Evolutionary conservation across 768 basidiomycete genomes (phyloP), one percentile per base, ranked within the genome.

Genomic region (Suillus lakei): DNA sequence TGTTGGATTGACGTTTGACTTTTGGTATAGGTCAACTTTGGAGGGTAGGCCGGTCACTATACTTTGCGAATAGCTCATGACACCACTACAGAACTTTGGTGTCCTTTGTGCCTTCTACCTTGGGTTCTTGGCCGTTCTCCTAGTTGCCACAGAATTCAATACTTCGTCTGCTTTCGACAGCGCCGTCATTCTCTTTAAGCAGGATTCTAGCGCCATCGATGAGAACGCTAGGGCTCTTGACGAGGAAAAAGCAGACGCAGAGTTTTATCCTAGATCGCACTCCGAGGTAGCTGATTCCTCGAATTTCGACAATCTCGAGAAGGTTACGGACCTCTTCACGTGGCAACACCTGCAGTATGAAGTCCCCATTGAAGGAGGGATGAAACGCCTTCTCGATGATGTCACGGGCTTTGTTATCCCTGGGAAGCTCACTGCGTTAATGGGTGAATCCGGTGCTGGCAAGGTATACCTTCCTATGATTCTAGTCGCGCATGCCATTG

Each of bases 331-430:
- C 68, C 83, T 89, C 6, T 96, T 98, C 77, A 92, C 95, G 1
- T 98, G 93, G 92, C 83, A 88, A 60, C 80, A 87, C 65, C 67
- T 94, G 58, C 79, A 82, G 64, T 96, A 95, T 73, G 83, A 83
- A 39, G 87, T 95, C 0, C 91, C 91, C 0, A 84, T 89, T 0
- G 81, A 86, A 1, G 83, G 83, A 30, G 81, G 84, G 2, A 80
- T 88, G 15, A 79, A 84, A 46, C 77, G 75, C 26, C 80, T 95
- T 4, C 79, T 95, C 62, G 85, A 93, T 67, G 84, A 92, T 55
- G 84, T 96, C 15, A 90, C 88, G 28, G 93, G 93, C 0, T 95
- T 85, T 73, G 92, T 93, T 23, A 86, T 85, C 15, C 95, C 94
- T 0, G 94, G 95, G 6, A 93, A 83, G 64, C 76, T 95, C 65